These are phyloP conservation scores for Heritiera littoralis DNA, from an alignment of 345 rosid genomes.

Conservation along the genomic window DNA sequence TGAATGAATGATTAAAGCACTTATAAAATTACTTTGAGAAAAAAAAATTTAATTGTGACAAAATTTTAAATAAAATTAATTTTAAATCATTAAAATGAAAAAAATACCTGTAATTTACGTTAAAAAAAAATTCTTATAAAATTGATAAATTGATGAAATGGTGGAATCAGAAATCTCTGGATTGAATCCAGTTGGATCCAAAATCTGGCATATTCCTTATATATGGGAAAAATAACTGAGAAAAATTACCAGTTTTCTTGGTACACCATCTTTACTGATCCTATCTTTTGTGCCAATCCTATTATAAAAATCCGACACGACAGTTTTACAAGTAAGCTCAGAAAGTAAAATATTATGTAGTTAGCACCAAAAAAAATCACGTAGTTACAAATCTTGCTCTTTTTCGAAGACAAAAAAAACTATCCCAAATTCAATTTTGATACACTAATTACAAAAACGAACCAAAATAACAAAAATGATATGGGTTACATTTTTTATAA, in stretches of 20 bases:
- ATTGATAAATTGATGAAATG: background rate
- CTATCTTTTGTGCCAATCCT: constrained; percentile 15
- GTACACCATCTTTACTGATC: constrained; percentile 2
- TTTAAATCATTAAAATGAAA: too few species aligned
- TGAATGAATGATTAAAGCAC: background rate
- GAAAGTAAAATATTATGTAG: background rate
- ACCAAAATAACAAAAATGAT: too few species aligned
- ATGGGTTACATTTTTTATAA: too few species aligned
- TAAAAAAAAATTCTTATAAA: background rate
- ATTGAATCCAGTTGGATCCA: constrained; percentile 17
- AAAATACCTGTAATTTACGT: too few species aligned
- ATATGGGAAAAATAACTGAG: background rate
- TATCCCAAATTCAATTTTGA: too few species aligned
- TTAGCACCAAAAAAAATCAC: background rate
- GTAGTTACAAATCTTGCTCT: too few species aligned
- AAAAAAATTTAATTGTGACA: too few species aligned
- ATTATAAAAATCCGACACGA: background rate
- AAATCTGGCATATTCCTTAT: constrained; percentile 21
- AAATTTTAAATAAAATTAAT: too few species aligned
- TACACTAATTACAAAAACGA: too few species aligned
- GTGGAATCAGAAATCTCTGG: constrained; percentile 20
- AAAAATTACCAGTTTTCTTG: background rate
- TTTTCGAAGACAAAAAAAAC: too few species aligned
- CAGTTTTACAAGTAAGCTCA: background rate
- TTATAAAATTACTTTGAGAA: too few species aligned